Percentiles rank a stretch among this genome's conserved stretches.
These are phyloP conservation scores for Talaromyces sp. DNA, from an alignment of 2,329 filamentous ascomycete genomes.

Conservation along the genomic window DNA sequence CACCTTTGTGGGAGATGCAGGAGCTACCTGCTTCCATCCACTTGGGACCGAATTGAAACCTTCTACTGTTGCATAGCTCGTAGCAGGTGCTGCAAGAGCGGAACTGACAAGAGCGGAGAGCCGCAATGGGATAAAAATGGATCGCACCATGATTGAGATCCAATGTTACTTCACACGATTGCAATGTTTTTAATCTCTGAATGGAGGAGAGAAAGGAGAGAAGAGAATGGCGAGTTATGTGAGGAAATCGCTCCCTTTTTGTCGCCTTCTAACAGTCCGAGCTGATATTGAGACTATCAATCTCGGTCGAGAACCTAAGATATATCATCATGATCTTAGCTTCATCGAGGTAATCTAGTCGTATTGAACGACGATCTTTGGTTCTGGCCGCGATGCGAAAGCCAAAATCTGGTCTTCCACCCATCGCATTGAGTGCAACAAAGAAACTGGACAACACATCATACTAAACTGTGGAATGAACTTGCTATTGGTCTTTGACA, in stretches of 20 bases:
- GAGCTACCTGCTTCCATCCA: conserved; percentile 11
- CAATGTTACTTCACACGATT: not conserved
- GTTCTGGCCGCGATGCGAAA: not conserved
- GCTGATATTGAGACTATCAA: not conserved
- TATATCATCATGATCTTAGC: not conserved
- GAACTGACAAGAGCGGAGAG: not conserved
- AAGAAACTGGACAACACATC: not conserved
- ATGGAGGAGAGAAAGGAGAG: not conserved
- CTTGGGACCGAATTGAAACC: conserved; percentile 8
- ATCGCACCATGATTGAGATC: not conserved
- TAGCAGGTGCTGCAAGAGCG: not conserved
- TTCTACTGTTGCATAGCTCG: not conserved
- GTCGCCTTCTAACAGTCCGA: not conserved
- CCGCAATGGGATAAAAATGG: not conserved
- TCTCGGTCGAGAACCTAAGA: not conserved
- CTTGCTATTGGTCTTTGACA: not conserved
- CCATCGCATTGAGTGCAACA: not conserved
- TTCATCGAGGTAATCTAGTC: not conserved
- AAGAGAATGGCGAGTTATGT: not conserved
- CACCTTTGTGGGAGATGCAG: conserved; percentile 1
- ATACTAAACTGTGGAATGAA: not conserved
- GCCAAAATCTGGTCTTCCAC: not conserved
- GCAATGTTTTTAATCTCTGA: not conserved
- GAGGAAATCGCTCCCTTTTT: not conserved
- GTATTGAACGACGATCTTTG: not conserved